Evolutionary conservation across 176 grass and related monocot species (phyloP), one percentile per base, ranked within the genome.

Genomic region (Pharus latifolius): DNA sequence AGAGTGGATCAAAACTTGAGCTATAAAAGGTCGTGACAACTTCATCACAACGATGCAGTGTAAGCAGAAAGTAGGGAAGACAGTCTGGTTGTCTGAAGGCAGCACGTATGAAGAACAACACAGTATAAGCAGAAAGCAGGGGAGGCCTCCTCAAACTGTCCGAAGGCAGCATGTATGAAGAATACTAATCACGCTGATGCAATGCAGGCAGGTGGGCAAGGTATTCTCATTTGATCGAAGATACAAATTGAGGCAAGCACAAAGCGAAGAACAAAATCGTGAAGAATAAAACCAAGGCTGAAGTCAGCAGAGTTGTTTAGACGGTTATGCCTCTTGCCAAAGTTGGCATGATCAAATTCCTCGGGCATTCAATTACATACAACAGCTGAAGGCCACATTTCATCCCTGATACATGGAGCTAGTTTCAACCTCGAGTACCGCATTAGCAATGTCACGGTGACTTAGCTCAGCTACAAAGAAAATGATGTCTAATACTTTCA

Each of bases 351-450:
- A 20, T 17, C 34, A 74, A 37, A n/a, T 44, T 79, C 45, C 61
- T 61, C 10, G 13, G 37, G 60, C 51, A 60, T 23, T 43, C 68
- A 73, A 37, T 27, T 73, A 75, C 10, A 68, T 33, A 25, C 26
- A 46, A 61, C 62, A 51, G 75, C 68, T 52, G 42, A 78, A 72
- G 67, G 60, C 18, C 17, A 40, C 18, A 59, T 59, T 78, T 78
- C 45, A 56, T 20, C 32, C 67, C 58, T 14, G 38, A 18, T 4
- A 54, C 55, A 73, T 30, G 74, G 76, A 77, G 31, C 63, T 64
- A 56, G 33, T 77, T 64, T 77, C 79, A 81, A 5, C 35, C 29
- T 3, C 5, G 0, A 24, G 35, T 40, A 37, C 35, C 5, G 33
- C 24, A 10, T 13, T 52, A 62, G 24, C 43, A 67, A 51, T 34